Conservation (phyloP, 345 rosid genomes). For the Citrus australasica region DNA sequence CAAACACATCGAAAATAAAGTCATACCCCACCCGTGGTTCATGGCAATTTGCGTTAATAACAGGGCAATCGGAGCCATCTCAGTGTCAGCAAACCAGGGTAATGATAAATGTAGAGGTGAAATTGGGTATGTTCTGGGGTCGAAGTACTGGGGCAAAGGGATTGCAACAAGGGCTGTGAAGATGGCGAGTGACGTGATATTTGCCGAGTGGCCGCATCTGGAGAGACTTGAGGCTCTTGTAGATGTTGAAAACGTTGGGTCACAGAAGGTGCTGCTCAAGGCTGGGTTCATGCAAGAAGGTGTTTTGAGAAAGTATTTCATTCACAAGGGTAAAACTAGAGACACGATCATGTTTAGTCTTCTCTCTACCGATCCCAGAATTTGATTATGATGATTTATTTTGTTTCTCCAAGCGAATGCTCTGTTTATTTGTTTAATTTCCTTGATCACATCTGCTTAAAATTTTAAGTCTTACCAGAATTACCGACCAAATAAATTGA, state of each 20-base stretch:
- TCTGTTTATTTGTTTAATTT: too few relatives aligned
- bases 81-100: constrained; percentile 38
- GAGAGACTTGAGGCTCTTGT: constrained; percentile 76
- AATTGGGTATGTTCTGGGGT: constrained; percentile 48
- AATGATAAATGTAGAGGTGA: constrained; percentile 44
- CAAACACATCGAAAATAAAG: constrained; percentile 23
- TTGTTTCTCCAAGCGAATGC: too few relatives aligned
- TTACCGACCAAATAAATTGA: too few relatives aligned
- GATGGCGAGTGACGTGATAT: constrained; percentile 35
- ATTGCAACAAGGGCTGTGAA: constrained; percentile 54
- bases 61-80: constrained; percentile 52
- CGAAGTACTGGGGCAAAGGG: constrained; percentile 57
- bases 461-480: too few relatives aligned
- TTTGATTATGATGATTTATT: too few relatives aligned
- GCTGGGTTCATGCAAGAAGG: constrained; percentile 68
- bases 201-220: constrained; percentile 46
- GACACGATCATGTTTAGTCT: constrained; percentile 62
- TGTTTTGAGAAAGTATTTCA: constrained; percentile 42
- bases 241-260: constrained; percentile 54
- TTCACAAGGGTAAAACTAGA: constrained; percentile 42
- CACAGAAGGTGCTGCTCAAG: constrained; percentile 63
- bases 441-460: too few relatives aligned
- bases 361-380: constrained; percentile 36
- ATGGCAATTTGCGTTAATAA: constrained; percentile 58
- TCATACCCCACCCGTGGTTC: constrained; percentile 57